Conservation (phyloP, 1,284 basidiomycete genomes). For the Papiliotrema fonsecae region DNA sequence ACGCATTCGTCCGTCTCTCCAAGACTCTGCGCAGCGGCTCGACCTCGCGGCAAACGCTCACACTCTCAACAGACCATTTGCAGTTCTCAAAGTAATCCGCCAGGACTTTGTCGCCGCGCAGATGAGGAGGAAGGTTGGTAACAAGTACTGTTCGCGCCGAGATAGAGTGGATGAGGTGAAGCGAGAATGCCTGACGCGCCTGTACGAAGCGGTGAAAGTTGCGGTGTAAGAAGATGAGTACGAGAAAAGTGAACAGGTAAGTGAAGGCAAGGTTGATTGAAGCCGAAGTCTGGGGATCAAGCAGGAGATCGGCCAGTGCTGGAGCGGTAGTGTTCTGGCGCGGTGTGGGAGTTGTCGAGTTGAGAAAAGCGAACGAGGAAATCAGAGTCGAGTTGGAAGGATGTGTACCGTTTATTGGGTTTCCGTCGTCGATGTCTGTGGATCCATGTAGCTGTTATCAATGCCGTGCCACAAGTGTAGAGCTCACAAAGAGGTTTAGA, state of each 20-base stretch:
- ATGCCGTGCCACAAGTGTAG: not conserved
- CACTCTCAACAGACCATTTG: constrained; percentile 53
- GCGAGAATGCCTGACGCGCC: constrained; percentile 85
- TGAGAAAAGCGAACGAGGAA: not conserved
- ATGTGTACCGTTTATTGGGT: constrained; percentile 8
- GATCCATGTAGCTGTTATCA: constrained; percentile 61
- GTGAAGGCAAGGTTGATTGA: constrained; percentile 86
- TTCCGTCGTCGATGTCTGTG: constrained; percentile 57
- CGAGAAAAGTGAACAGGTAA: constrained; percentile 82
- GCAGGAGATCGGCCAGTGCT: constrained; percentile 61
- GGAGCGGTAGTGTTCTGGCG: constrained; percentile 18
- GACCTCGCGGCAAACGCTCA: constrained; percentile 82
- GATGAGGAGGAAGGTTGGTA: constrained; percentile 71
- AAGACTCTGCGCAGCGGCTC: constrained; percentile 67
- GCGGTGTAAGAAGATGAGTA: constrained; percentile 77
- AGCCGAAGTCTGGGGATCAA: constrained; percentile 77
- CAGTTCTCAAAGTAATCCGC: constrained; percentile 87
- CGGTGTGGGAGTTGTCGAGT: constrained; percentile 50
- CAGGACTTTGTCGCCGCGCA: constrained; percentile 76
- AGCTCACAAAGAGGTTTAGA: constrained; percentile 72
- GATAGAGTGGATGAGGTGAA: constrained; percentile 90
- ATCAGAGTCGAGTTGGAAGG: constrained; percentile 6
- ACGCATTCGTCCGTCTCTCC: constrained; percentile 68
- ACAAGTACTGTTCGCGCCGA: constrained; percentile 89
- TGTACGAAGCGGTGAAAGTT: constrained; percentile 87